Base-by-base conservation (phyloP, 768 basidiomycete genomes). In the Xerocomellus chrysenteron region DNA sequence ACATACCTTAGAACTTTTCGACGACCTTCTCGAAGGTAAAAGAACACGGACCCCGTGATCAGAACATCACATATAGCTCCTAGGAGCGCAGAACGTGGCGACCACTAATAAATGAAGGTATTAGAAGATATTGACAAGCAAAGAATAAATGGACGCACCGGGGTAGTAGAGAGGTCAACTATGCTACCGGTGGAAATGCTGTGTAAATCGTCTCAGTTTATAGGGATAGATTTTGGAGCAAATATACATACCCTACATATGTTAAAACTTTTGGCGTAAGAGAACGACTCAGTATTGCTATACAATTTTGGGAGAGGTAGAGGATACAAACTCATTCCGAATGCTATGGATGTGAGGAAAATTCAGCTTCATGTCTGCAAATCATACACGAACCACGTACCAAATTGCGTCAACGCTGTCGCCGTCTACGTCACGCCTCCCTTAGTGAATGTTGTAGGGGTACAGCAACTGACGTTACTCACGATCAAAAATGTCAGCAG, bases 61-160 rank as follows among this genome's bases (percentile, higher is more conserved):
- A 65, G 9, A 21, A 57, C 1, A 33, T 65, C 64, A 43, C 61
- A 54, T 11, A 48, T 40, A 8, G 47, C 64, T 10, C 53, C 50
- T 9, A 62, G 17, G 24, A 47, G 30, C 3, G 63, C 92, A 0
- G 61, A 59, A 28, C 60, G 50, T 28, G 55, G 60, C 3, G 60
- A 62, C 60, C 60, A 61, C 60, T 61, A 37, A 26, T 14, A 13
- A 17, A 9, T 30, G 9, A 32, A 9, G 9, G 13, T 13, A 49
- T 50, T 9, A n/a, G 9, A 28, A 3, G 2, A 35, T 26, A 37
- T 9, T 1, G 5, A 26, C n/a, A 9, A 21, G 5, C 1, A 19
- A 43, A 36, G 8, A 19, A 35, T 14, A 5, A 7, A 16, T 8
- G 13, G 17, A 24, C 50, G 14, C 12, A 52, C 60, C 1, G 49